A percentile compares a stretch with the other conserved stretches of the same genome.
Conservation (phyloP, 1,139 yeast species). For the Kodamaea fungicola region DNA sequence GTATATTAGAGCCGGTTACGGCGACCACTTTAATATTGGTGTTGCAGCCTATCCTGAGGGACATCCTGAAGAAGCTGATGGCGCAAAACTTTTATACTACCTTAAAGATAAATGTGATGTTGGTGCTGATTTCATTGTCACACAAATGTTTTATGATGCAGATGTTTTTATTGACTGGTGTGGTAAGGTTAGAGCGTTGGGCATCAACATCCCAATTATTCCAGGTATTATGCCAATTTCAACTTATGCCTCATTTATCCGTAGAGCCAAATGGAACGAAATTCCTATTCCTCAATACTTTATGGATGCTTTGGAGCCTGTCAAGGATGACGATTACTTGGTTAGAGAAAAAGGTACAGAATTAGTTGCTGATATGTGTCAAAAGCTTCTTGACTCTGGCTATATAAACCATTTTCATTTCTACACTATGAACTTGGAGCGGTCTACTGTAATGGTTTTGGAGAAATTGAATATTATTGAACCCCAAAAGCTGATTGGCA, state of each 20-base stretch:
- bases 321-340: constrained; percentile 83
- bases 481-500: constrained; percentile 32
- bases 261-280: constrained; percentile 94
- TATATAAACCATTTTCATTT: constrained; percentile 83
- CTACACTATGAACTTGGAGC: constrained; percentile 94
- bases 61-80: constrained; percentile 74
- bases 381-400: constrained; percentile 65
- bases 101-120: constrained; percentile 87
- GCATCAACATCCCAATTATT: constrained; percentile 82
- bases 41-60: constrained; percentile 80
- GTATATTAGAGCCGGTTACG: constrained; percentile 54
- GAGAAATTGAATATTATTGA: constrained; percentile 65
- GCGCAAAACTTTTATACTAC: constrained; percentile 54
- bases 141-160: constrained; percentile 90
- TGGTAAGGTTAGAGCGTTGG: constrained; percentile 60
- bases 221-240: constrained; percentile 99
- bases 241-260: constrained; percentile 84
- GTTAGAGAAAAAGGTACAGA: constrained; percentile 87
- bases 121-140: constrained; percentile 89
- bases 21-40: constrained; percentile 66
- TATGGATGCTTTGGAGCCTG: constrained; percentile 68
- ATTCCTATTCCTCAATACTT: constrained; percentile 75
- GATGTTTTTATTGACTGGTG: constrained; percentile 87
- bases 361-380: constrained; percentile 82
- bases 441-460: constrained; percentile 83